Percentiles rank a stretch among this genome's conserved stretches.
Conservation (phyloP, 2,329 filamentous ascomycete genomes). For the Ascochyta pisi region DNA sequence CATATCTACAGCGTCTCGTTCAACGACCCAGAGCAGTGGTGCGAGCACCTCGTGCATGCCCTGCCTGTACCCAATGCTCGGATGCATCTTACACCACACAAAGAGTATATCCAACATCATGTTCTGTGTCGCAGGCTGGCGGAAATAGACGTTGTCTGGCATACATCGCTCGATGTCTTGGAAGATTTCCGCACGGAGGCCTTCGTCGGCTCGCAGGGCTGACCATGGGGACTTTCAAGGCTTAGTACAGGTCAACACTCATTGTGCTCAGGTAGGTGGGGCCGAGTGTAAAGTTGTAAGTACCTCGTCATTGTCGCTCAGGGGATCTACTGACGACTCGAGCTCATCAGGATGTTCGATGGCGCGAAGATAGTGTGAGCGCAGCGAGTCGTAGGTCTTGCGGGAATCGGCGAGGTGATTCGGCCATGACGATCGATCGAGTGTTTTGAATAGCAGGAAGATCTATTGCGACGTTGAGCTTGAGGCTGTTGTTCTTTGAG, state of each 20-base stretch:
- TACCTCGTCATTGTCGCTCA: slow-evolving; percentile 81
- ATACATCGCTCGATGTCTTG: slow-evolving; percentile 93
- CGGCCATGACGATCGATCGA: slow-evolving; percentile 72
- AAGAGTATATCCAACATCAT: slow-evolving; percentile 90
- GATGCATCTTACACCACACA: slow-evolving; percentile 92
- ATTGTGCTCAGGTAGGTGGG: slow-evolving; percentile 27
- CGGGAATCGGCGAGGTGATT: slow-evolving; percentile 72
- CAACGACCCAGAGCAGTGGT: slow-evolving; percentile 83
- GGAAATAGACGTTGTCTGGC: slow-evolving; percentile 90
- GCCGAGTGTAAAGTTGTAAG: slow-evolving; percentile 25
- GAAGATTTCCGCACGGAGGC: slow-evolving; percentile 83
- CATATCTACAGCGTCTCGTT: slow-evolving; percentile 76
- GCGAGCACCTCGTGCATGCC: slow-evolving; percentile 98
- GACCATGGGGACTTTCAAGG: slow-evolving; percentile 83
- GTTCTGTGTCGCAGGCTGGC: slow-evolving; percentile 76
- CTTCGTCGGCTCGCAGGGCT: slow-evolving; percentile 82
- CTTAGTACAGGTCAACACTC: slow-evolving; percentile 57
- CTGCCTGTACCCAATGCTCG: slow-evolving; percentile 88
- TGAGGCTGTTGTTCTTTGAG: neutral
- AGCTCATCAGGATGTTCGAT: slow-evolving; percentile 86
- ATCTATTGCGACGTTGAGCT: slow-evolving; percentile 58
- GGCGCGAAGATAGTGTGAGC: slow-evolving; percentile 78
- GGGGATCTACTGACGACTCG: slow-evolving; percentile 76
- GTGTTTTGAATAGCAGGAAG: slow-evolving; percentile 78
- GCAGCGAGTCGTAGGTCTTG: slow-evolving; percentile 73